These are phyloP conservation scores for Backusella luteola DNA, from an alignment of 192 early-diverging fungal genomes.

Conservation along the genomic window DNA sequence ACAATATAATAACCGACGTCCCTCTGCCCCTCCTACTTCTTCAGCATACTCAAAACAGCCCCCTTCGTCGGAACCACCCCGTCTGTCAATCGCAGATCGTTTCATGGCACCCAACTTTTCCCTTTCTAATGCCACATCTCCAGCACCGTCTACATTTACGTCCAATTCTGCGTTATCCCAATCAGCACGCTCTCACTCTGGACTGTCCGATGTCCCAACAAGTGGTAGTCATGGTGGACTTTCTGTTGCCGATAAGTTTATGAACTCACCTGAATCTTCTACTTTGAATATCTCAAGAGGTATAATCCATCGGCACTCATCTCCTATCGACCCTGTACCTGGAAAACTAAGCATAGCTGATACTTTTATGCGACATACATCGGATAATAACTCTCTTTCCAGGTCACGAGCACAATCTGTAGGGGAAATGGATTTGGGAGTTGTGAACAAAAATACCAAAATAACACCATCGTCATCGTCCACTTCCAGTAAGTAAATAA, in stretches of 20 bases:
- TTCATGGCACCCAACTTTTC: slow-evolving; percentile 1
- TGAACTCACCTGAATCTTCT: not conserved
- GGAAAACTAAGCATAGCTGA: slow-evolving; percentile 1
- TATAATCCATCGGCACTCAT: not conserved
- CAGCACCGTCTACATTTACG: not conserved
- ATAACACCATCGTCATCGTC: not conserved
- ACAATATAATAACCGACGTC: not conserved
- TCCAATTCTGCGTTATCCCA: not conserved
- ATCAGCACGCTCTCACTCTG: not conserved
- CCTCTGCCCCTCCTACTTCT: not conserved
- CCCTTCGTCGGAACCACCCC: not conserved
- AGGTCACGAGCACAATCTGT: not conserved
- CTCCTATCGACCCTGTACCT: slow-evolving; percentile 3
- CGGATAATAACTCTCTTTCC: not conserved
- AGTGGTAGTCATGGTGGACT: not conserved
- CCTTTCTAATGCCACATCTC: not conserved
- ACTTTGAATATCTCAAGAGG: not conserved
- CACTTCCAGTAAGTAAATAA: not conserved
- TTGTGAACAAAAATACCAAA: not conserved
- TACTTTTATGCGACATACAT: slow-evolving; percentile 1
- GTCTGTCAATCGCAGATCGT: slow-evolving; percentile 12
- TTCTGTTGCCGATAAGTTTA: slow-evolving; percentile 13
- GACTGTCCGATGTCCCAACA: not conserved
- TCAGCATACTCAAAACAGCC: not conserved
- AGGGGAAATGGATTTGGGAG: not conserved